A percentile compares a stretch with the other conserved stretches of the same genome.
Evolutionary conservation across 805 yeast species (phyloP).

Genomic region (Pichia phayaonensis): DNA sequence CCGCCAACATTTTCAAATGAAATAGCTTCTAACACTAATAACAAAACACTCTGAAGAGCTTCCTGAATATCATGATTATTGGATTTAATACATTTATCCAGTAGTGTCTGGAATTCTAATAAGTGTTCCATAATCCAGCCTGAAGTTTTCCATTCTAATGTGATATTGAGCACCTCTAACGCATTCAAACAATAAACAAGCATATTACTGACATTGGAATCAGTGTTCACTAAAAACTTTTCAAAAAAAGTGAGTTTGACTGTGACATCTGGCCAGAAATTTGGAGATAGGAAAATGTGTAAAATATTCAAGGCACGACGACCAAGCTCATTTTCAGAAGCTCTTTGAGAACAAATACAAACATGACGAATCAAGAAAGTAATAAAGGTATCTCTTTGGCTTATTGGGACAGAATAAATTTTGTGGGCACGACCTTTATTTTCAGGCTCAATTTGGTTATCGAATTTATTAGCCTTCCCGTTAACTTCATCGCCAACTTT

Average conservation of each 20-base stretch:
- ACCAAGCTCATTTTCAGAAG: slow-evolving; percentile 77
- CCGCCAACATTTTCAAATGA: slow-evolving; percentile 30
- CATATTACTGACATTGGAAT: slow-evolving; percentile 58
- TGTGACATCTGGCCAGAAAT: slow-evolving; percentile 82
- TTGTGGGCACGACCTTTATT: slow-evolving; percentile 12
- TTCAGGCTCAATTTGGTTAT: background rate
- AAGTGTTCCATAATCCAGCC: slow-evolving; percentile 76
- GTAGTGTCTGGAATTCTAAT: slow-evolving; percentile 56
- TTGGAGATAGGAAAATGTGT: slow-evolving; percentile 61
- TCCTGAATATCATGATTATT: slow-evolving; percentile 85
- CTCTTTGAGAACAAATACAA: slow-evolving; percentile 78
- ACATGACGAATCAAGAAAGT: slow-evolving; percentile 83
- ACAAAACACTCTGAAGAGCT: slow-evolving; percentile 66
- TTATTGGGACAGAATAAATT: slow-evolving; percentile 56
- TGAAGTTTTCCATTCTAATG: slow-evolving; percentile 66
- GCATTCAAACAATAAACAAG: slow-evolving; percentile 84
- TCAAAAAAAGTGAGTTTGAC: slow-evolving; percentile 85
- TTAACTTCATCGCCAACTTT: background rate
- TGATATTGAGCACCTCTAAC: slow-evolving; percentile 77
- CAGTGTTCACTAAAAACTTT: slow-evolving; percentile 72
- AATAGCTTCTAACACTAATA: slow-evolving; percentile 62
- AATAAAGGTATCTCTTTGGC: slow-evolving; percentile 82
- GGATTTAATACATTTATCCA: slow-evolving; percentile 75
- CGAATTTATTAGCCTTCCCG: background rate
- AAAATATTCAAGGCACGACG: slow-evolving; percentile 74